Conservation (phyloP, 2,329 filamentous ascomycete species). For the Helotiales sp. region DNA sequence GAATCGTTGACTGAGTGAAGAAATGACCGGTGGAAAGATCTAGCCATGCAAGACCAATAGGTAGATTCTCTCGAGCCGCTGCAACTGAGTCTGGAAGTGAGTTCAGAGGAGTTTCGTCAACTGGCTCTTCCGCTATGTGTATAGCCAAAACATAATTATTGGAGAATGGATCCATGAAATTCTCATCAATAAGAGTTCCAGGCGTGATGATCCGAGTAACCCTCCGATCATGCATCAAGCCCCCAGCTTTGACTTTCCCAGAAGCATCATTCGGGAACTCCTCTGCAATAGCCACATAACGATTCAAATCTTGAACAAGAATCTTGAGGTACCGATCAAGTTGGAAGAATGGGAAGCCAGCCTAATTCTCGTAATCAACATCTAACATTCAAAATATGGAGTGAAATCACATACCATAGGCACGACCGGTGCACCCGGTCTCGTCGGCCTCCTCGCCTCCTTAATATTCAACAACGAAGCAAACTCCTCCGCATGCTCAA, state of each 20-base stretch:
- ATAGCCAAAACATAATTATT: conserved; percentile 93
- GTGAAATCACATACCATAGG: conserved; percentile 70
- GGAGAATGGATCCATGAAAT: conserved; percentile 91
- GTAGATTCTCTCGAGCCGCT: conserved; percentile 38
- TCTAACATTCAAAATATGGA: background rate
- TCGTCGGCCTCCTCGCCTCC: conserved; percentile 80
- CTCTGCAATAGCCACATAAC: conserved; percentile 92
- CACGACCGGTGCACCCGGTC: conserved; percentile 66
- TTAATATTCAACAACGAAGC: conserved; percentile 88
- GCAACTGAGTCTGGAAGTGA: conserved; percentile 14
- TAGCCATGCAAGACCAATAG: conserved; percentile 86
- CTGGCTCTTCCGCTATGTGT: conserved; percentile 54
- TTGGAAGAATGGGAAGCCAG: conserved; percentile 92
- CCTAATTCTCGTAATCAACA: conserved; percentile 51
- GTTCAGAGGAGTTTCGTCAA: background rate
- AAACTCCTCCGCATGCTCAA: conserved; percentile 90
- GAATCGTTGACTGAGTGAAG: conserved; percentile 76
- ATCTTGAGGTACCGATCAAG: conserved; percentile 91
- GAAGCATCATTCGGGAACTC: conserved; percentile 80
- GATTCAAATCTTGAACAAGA: conserved; percentile 87
- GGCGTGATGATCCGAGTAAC: conserved; percentile 91
- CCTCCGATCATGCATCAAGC: conserved; percentile 80
- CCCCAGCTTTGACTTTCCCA: conserved; percentile 74
- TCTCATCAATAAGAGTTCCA: conserved; percentile 95
- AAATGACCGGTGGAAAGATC: conserved; percentile 96